Base-by-base conservation (phyloP, 805 yeast genomes). In the Pichia nakasei region DNA sequence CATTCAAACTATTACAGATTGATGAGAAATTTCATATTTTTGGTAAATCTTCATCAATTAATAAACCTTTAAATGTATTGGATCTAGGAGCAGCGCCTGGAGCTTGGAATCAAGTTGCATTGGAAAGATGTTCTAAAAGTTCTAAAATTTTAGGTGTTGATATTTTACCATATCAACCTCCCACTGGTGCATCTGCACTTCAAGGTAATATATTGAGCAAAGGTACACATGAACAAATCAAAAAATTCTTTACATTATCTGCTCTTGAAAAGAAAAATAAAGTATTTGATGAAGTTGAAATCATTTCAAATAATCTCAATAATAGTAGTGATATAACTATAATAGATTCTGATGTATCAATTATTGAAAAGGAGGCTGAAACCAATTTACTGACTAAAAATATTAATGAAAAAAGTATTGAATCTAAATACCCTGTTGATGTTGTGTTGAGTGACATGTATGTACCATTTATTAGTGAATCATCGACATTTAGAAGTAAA, bases 21-120 rank as follows among this genome's bases (percentile, higher is more conserved):
- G 79, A 89, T 58, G 67, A 76, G 15, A 78, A 74, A 53, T 84
- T 69, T 62, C 60, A 68, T 27, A 48, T 93, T 2, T 80, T 91
- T 59, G 42, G 47, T 1, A 52, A 45, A 9, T 26, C 33, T 9
- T 38, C 37, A 19, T n/a, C 21, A 4, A 20, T 29, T 19, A 36
- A 39, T 9, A 45, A 37, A 32, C 17, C 40, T 2, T 41, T 53
- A 19, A 56, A 55, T 46, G 83, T 93, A 1, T 77, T 93, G 5
- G 98, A 93, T 65, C 65, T 93, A 38, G 96, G 96, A 0, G 88
- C 79, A 60, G 95, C 96, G 0, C 96, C 96, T 0, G 96, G 96
- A 0, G 88, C 95, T 3, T 87, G 96, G 96, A 76, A 91, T 9
- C 95, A 87, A 58, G 89, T 86, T 1, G 89, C 91, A 0, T 64